Base-by-base conservation (phyloP, 2,329 filamentous ascomycete species). In the Parafenestella ontariensis region DNA sequence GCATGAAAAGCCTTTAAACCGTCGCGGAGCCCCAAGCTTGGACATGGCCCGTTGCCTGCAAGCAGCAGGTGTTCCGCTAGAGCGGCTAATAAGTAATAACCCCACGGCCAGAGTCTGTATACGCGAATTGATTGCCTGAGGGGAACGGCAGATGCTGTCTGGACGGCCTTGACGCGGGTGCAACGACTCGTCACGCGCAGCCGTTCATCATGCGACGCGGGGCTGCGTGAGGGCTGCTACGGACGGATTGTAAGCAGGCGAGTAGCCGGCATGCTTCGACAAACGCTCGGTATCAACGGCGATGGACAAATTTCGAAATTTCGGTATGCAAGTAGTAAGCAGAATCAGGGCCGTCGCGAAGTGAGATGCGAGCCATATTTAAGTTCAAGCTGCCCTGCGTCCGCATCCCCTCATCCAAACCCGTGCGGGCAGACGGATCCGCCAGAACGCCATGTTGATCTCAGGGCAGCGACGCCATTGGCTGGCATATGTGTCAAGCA, bases 1-100 rank as follows among this genome's bases (percentile, higher is more conserved):
- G 44, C 54, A 41, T 42, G 42, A 59, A 49, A 49, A 50, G 36
- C 54, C 52, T 59, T 60, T 50, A 56, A 54, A 43, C 46, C 54
- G 49, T 53, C 48, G 26, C 53, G 41, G 45, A 53, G 49, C 48
- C 56, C 49, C 50, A 54, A 52, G 49, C 46, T 33, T 42, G 43
- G 18, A 43, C 58, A 45, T 36, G 31, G 47, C 36, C 48, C 39
- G 37, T 44, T 36, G 15, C 59, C 56, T 17, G 54, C 46, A 56
- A 59, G 49, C 46, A 59, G 56, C 57, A 61, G 56, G 49, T 59
- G 39, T 31, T 39, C 47, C 44, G 58, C 41, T 29, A 46, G 41
- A 46, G 46, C 58, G 61, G 58, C 49, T 64, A 57, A 59, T 56
- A 54, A 51, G 46, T 64, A 57, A 59, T 56, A 54, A 51, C 49